Conservation (phyloP, 805 yeast species). For the Lachancea fermentati region DNA sequence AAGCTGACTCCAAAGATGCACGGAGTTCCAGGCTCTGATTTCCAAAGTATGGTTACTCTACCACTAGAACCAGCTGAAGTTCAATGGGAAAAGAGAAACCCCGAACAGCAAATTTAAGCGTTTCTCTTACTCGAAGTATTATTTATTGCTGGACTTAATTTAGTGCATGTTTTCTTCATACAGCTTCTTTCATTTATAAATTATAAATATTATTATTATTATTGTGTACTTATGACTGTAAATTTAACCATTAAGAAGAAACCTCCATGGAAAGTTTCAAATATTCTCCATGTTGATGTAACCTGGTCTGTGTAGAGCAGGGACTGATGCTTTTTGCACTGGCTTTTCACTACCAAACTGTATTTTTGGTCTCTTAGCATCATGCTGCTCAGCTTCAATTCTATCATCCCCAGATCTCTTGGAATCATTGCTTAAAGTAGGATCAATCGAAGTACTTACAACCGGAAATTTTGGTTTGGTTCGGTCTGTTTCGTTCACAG, state of each 20-base stretch:
- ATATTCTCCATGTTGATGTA: slow-evolving; percentile 5
- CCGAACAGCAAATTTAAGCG: slow-evolving; percentile 17
- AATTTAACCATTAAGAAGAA: not conserved
- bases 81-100: slow-evolving; percentile 61
- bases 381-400: not conserved
- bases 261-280: not conserved
- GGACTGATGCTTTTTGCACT: not conserved
- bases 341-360: not conserved
- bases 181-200: slow-evolving; percentile 12
- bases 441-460: slow-evolving; percentile 5
- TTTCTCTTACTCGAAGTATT: not conserved
- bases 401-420: slow-evolving; percentile 2
- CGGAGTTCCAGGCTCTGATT: slow-evolving; percentile 63
- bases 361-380: slow-evolving; percentile 1
- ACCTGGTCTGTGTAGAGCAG: slow-evolving; percentile 2
- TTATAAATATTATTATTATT: slow-evolving; percentile 1
- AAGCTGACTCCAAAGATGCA: slow-evolving; percentile 48
- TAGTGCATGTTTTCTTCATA: not conserved
- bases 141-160: slow-evolving; percentile 1
- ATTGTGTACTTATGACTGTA: not conserved
- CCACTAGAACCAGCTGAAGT: slow-evolving; percentile 75
- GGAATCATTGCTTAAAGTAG: slow-evolving; percentile 5
- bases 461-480: too few relatives aligned
- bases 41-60: slow-evolving; percentile 86
- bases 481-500: too few relatives aligned